phyloP scores from a whole-genome alignment of 352 stramenopile species.

The Phytophthora colocasiae region DNA sequence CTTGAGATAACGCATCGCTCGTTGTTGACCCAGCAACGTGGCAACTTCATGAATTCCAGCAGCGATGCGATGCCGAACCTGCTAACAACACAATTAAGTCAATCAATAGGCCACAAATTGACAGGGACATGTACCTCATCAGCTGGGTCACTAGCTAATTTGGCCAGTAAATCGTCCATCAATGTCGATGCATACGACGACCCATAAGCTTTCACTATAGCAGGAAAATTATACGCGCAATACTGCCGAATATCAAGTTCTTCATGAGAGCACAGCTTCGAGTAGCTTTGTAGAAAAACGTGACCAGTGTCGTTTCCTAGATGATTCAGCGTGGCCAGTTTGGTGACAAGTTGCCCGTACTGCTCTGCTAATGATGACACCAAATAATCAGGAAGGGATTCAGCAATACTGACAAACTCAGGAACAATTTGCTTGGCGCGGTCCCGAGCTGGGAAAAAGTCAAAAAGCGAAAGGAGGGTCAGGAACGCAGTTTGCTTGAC shows the following conservation, averaged over 20 bases:
- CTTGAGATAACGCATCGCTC: conserved; percentile 74
- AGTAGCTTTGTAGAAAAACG: conserved; percentile 69
- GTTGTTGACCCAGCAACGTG: conserved; percentile 62
- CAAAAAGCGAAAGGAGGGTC: conserved; percentile 71
- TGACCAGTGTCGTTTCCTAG: conserved; percentile 58
- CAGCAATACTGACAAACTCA: conserved; percentile 63
- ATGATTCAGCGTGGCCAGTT: conserved; percentile 65
- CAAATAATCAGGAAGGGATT: conserved; percentile 70
- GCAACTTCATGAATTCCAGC: conserved; percentile 81
- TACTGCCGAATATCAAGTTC: conserved; percentile 66
- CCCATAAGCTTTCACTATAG: conserved; percentile 77
- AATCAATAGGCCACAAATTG: not conserved
- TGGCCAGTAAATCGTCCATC: conserved; percentile 77
- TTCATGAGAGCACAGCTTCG: conserved; percentile 62
- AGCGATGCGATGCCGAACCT: conserved; percentile 73
- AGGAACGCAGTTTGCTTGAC: conserved; percentile 84
- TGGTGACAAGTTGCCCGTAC: conserved; percentile 69
- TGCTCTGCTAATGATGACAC: conserved; percentile 55
- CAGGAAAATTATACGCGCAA: conserved; percentile 85
- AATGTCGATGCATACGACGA: conserved; percentile 58
- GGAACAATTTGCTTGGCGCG: conserved; percentile 72
- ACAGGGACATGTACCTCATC: conserved; percentile 44
- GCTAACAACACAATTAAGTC: not conserved
- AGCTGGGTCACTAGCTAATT: conserved; percentile 57
- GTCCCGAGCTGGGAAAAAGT: conserved; percentile 72